phyloP scores from a whole-genome alignment of 139 green algal species.

The Picochlorum sp. region DNA sequence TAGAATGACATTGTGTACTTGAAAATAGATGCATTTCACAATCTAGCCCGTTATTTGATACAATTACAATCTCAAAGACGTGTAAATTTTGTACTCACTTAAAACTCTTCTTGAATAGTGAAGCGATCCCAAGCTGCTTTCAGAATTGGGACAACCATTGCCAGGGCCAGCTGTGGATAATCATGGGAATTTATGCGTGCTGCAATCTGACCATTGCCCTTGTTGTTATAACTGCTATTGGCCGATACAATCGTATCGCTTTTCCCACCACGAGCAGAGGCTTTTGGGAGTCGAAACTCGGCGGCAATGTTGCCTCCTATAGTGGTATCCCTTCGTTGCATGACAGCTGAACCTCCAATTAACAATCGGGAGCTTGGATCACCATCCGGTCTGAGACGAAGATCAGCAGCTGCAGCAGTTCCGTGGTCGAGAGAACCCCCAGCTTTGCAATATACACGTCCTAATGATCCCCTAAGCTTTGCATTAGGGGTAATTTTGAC shows the following conservation, averaged over 20 bases:
- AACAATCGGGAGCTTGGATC: conserved; percentile 36
- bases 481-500: conserved; percentile 22
- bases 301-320: conserved; percentile 47
- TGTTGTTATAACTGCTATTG: conserved; percentile 24
- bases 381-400: conserved; percentile 22
- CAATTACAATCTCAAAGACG: no score
- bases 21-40: no score
- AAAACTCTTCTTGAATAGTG: no score
- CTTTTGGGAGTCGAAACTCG: conserved; percentile 31
- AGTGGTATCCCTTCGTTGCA: conserved; percentile 46
- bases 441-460: conserved; percentile 20
- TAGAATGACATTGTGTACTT: no score
- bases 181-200: conserved; percentile 19
- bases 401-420: conserved; percentile 14
- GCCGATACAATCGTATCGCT: conserved; percentile 13
- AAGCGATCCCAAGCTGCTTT: conserved; percentile 8
- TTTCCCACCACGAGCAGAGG: conserved; percentile 6
- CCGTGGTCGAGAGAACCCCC: conserved; percentile 7
- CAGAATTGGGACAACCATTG: conserved; percentile 21
- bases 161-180: conserved; percentile 12
- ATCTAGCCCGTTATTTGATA: no score
- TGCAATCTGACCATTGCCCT: conserved; percentile 16
- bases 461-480: conserved; percentile 22
- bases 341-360: conserved; percentile 40
- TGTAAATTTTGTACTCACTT: no score